Conservation (phyloP, 495 filamentous ascomycete genomes). For the Penicillium pulvis region DNA sequence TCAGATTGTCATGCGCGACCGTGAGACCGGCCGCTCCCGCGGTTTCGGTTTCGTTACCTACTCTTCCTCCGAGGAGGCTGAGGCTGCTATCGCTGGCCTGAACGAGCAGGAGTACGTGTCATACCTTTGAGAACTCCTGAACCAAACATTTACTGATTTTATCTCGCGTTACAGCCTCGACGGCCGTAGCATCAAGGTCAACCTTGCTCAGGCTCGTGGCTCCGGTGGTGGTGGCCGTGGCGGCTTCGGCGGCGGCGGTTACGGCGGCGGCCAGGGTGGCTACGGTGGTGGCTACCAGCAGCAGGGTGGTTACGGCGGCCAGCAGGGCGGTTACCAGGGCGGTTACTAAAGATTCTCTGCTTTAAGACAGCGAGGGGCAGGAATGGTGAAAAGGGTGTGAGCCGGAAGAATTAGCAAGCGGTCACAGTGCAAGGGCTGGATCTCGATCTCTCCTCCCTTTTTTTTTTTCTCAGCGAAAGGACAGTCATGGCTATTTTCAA, state of each 20-base stretch:
- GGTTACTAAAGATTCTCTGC: not conserved
- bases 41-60: constrained; percentile 26
- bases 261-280: not conserved
- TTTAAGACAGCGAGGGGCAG: not conserved
- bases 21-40: constrained; percentile 23
- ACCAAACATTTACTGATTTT: constrained; percentile 1
- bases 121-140: not conserved
- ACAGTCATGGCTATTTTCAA: constrained; percentile 2
- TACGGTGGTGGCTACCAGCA: constrained; percentile 1
- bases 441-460: not conserved
- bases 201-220: constrained; percentile 19
- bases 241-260: constrained; percentile 3
- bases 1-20: constrained; percentile 24
- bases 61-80: constrained; percentile 12
- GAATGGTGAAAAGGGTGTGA: constrained; percentile 2
- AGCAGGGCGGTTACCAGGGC: not conserved
- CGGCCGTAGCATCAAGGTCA: constrained; percentile 18
- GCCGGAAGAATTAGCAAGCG: not conserved
- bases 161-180: constrained; percentile 12
- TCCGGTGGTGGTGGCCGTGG: constrained; percentile 6
- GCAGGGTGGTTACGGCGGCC: constrained; percentile 1
- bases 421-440: constrained; percentile 1
- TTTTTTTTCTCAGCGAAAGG: constrained; percentile 1
- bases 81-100: constrained; percentile 12
- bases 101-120: constrained; percentile 22